These are phyloP conservation scores for Neofusicoccum cordaticola DNA, from an alignment of 2,329 filamentous ascomycete genomes.

Conservation along the genomic window DNA sequence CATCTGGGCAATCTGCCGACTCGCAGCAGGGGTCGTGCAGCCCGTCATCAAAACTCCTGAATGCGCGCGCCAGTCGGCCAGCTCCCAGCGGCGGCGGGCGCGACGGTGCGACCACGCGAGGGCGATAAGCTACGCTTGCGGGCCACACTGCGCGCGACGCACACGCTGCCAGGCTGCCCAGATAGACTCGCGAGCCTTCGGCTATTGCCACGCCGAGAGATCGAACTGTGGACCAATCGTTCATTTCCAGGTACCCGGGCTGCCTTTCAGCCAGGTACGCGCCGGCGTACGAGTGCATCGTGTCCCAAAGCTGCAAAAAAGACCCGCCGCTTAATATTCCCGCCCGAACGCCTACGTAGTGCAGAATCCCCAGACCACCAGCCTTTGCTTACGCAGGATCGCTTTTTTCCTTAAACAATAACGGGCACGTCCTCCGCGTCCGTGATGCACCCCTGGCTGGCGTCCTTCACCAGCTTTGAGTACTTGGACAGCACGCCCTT, in stretches of 20 bases:
- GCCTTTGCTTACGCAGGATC: background rate
- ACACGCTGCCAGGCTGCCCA: background rate
- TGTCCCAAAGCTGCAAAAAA: background rate
- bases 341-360: conserved; percentile 11
- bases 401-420: background rate
- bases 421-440: conserved; percentile 35
- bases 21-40: conserved; percentile 10
- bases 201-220: conserved; percentile 15
- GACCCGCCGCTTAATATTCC: background rate
- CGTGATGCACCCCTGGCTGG: conserved; percentile 59
- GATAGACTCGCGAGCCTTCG: conserved; percentile 16
- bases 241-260: conserved; percentile 15
- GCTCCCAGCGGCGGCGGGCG: background rate
- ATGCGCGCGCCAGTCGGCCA: conserved; percentile 9
- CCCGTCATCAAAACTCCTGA: conserved; percentile 14
- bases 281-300: background rate
- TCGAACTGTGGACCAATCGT: conserved; percentile 11
- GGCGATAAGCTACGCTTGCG: conserved; percentile 2
- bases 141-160: conserved; percentile 1
- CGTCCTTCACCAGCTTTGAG: conserved; percentile 54
- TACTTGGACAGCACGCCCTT: conserved; percentile 62
- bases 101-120: background rate
- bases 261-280: conserved; percentile 1
- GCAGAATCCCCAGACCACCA: conserved; percentile 6
- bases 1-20: conserved; percentile 16